A percentile compares a stretch with the other conserved stretches of the same genome.
Evolutionary conservation across 2,329 filamentous ascomycete species (phyloP).

Genomic region (Beauveria sp.): DNA sequence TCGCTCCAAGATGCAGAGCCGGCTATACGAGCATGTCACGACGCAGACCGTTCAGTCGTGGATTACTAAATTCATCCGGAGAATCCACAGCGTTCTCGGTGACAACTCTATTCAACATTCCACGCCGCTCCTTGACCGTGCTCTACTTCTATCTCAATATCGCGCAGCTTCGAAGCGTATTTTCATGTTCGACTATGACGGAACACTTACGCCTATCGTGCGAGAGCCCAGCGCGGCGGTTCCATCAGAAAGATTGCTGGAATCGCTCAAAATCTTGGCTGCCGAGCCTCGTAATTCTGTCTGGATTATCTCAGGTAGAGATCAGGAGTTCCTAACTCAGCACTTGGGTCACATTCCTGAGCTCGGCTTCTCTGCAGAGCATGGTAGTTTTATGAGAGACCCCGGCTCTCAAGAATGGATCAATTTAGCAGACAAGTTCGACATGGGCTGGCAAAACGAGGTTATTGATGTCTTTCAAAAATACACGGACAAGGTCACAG

Average conservation of each 20-base stretch:
- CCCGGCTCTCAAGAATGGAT: constrained; percentile 74
- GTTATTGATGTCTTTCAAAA: constrained; percentile 79
- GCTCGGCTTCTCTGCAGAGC: constrained; percentile 92
- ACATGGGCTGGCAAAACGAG: constrained; percentile 89
- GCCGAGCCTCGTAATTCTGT: constrained; percentile 76
- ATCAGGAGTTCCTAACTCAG: constrained; percentile 83
- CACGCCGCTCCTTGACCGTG: constrained; percentile 75
- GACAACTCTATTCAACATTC: constrained; percentile 67
- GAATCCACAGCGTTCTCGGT: constrained; percentile 71
- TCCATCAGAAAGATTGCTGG: constrained; percentile 74
- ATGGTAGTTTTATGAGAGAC: constrained; percentile 88
- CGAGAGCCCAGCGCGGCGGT: constrained; percentile 83
- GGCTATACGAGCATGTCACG: constrained; percentile 76
- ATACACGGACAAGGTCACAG: constrained; percentile 80
- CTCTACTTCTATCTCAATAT: constrained; percentile 66
- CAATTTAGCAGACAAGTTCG: constrained; percentile 75
- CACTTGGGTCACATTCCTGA: constrained; percentile 87
- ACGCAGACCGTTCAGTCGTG: constrained; percentile 80
- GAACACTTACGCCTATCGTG: constrained; percentile 91
- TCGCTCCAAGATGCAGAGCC: constrained; percentile 61
- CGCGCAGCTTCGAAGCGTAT: constrained; percentile 67
- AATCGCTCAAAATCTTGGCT: constrained; percentile 70
- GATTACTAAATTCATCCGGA: constrained; percentile 72
- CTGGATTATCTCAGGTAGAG: constrained; percentile 97
- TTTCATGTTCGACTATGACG: constrained; percentile 99